Evolutionary conservation across 2,329 filamentous ascomycete genomes (phyloP).

Genomic region (Cadophora luteo-olivacea): DNA sequence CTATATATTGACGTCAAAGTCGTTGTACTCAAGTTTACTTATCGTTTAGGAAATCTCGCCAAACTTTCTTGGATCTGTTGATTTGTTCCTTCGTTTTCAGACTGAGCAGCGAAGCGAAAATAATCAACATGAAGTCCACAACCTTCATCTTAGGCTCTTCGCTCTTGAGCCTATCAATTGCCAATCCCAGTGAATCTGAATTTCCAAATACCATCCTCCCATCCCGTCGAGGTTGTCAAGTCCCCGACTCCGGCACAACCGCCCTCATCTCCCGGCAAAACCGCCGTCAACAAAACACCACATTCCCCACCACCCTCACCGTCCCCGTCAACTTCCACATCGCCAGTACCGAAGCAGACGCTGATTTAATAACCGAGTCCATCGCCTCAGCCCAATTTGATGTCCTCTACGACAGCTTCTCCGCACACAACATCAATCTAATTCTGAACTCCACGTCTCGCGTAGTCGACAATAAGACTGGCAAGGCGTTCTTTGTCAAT

Average conservation of each 20-base stretch:
- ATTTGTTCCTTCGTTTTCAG: neutral
- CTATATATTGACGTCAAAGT: slow-evolving; percentile 16
- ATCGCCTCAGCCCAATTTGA: slow-evolving; percentile 11
- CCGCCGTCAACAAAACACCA: slow-evolving; percentile 8
- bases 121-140: neutral
- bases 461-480: slow-evolving; percentile 15
- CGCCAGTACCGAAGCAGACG: slow-evolving; percentile 12
- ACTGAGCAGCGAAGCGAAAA: neutral
- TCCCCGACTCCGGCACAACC: neutral
- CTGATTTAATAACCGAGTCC: slow-evolving; percentile 6
- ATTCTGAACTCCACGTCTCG: slow-evolving; percentile 13
- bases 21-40: neutral
- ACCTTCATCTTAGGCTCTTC: neutral
- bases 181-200: neutral
- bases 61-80: neutral
- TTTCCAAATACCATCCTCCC: neutral
- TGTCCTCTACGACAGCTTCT: neutral
- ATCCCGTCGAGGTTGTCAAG: slow-evolving; percentile 15
- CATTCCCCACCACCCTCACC: slow-evolving; percentile 13
- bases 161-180: neutral
- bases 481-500: slow-evolving; percentile 9
- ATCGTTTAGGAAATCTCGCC: neutral
- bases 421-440: slow-evolving; percentile 1
- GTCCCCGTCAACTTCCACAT: slow-evolving; percentile 20
- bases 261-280: neutral